Evolutionary conservation across 768 basidiomycete genomes (phyloP).

Genomic region (Strobilomyces dryophilus): DNA sequence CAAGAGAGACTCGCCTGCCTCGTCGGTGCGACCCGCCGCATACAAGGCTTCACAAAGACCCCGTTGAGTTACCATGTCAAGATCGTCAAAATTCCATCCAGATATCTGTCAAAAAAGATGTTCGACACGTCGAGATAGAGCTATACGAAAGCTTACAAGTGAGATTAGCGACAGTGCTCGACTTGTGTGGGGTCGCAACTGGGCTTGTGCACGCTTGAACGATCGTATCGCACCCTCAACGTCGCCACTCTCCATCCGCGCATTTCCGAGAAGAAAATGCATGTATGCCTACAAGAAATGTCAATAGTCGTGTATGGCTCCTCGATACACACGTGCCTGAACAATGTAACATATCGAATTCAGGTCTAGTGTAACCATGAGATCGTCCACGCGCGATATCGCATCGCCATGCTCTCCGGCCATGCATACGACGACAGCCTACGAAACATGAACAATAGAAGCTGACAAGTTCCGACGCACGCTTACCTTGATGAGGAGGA

Average conservation of each 20-base stretch:
- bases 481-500: neutral
- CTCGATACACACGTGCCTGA: neutral
- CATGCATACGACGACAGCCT: conserved; percentile 1
- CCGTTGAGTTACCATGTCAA: neutral
- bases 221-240: neutral
- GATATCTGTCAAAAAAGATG: neutral
- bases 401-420: neutral
- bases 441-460: neutral
- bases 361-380: neutral
- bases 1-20: neutral
- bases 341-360: neutral
- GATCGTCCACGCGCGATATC: neutral
- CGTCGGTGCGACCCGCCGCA: neutral
- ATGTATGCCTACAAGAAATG: neutral
- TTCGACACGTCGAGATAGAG: neutral
- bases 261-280: neutral
- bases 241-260: neutral
- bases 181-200: neutral
- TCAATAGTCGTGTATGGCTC: neutral
- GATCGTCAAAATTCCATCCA: neutral
- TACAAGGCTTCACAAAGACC: neutral
- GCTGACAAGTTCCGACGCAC: neutral
- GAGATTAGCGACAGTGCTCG: neutral
- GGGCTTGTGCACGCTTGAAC: neutral
- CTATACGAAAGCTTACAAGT: neutral